Conservation (phyloP, 208 protist species). For the Leishmania gerbilli region DNA sequence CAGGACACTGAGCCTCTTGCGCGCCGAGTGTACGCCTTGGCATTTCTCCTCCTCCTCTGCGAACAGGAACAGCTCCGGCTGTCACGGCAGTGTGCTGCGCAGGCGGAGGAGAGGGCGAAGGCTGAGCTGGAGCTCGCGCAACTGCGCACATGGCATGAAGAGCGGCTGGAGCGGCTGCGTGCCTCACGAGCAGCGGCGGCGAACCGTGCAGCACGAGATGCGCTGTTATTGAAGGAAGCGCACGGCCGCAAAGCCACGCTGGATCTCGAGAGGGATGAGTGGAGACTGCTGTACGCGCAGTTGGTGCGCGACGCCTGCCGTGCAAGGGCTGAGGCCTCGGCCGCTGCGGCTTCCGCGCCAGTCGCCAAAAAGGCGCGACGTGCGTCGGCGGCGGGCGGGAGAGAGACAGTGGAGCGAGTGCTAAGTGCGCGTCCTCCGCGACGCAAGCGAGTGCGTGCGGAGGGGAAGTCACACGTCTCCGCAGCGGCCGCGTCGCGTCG, state of each 20-base stretch:
- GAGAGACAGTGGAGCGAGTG: neutral
- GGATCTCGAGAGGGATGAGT: constrained; percentile 58
- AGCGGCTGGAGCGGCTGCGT: constrained; percentile 5
- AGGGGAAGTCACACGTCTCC: neutral
- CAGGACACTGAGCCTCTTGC: neutral
- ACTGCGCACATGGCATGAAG: constrained; percentile 28
- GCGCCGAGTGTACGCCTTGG: constrained; percentile 7
- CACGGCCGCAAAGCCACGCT: constrained; percentile 36
- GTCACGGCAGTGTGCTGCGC: constrained; percentile 1
- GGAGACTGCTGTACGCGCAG: constrained; percentile 25
- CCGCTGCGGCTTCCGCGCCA: neutral
- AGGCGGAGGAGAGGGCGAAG: constrained; percentile 7
- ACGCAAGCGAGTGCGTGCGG: constrained; percentile 10
- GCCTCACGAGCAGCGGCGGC: constrained; percentile 15
- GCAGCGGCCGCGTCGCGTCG: constrained; percentile 10
- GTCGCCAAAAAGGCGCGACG: neutral
- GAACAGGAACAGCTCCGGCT: neutral
- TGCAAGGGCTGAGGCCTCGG: constrained; percentile 11
- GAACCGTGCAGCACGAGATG: neutral
- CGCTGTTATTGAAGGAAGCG: neutral
- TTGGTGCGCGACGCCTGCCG: constrained; percentile 25
- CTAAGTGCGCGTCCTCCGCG: neutral
- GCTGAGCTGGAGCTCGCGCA: constrained; percentile 20
- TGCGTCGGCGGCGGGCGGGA: neutral
- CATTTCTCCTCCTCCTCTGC: neutral